phyloP scores from a whole-genome alignment of 1,139 yeast genomes.

The Debaryomyces robertsiae region DNA sequence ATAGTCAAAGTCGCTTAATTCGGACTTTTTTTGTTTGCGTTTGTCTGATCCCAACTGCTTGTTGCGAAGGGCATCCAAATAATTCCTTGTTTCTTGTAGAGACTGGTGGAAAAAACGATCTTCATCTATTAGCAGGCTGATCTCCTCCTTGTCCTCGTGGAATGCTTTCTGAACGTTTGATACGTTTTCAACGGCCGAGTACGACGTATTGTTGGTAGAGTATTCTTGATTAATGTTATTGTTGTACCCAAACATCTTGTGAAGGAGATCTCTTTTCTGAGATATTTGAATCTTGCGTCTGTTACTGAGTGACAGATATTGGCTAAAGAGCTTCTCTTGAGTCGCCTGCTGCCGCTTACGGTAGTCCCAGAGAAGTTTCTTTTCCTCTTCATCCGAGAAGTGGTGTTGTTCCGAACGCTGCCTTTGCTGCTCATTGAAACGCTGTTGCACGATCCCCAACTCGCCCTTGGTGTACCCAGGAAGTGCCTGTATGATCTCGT shows the following conservation, averaged over 20 bases:
- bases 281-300: constrained; percentile 45
- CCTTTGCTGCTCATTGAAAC: constrained; percentile 14
- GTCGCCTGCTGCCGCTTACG: constrained; percentile 34
- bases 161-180: constrained; percentile 42
- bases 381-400: constrained; percentile 31
- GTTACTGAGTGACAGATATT: constrained; percentile 36
- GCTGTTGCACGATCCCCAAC: constrained; percentile 24
- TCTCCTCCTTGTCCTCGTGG: constrained; percentile 48
- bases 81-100: constrained; percentile 27
- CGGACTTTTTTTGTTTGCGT: constrained; percentile 10
- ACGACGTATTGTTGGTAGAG: constrained; percentile 45
- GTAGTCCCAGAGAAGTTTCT: constrained; percentile 32
- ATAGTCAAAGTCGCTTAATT: constrained; percentile 27
- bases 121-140: constrained; percentile 35
- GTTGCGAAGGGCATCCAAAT: constrained; percentile 11
- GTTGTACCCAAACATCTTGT: constrained; percentile 42
- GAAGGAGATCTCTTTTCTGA: constrained; percentile 45
- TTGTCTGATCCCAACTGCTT: constrained; percentile 12
- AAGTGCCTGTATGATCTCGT: constrained; percentile 27
- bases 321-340: constrained; percentile 39
- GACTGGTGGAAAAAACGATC: constrained; percentile 34
- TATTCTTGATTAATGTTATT: constrained; percentile 44
- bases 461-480: constrained; percentile 49
- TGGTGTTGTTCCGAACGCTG: constrained; percentile 9
- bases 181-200: constrained; percentile 41